Conservation (phyloP, 352 stramenopile species). For the Globisporangium abappressorium region DNA sequence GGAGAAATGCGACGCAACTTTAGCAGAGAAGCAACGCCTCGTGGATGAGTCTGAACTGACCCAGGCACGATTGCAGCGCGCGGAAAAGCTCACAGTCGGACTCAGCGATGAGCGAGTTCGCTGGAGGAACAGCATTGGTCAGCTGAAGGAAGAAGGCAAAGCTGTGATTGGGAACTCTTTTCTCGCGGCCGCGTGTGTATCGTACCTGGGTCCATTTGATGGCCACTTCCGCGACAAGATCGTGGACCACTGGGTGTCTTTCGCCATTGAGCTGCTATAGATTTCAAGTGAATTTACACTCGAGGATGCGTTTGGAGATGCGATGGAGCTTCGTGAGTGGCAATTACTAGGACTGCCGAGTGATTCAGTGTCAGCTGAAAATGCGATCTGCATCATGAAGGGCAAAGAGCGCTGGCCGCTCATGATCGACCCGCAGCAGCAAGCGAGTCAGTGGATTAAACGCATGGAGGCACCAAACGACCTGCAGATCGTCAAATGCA, state of each 20-base stretch:
- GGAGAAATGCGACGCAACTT: conserved; percentile 53
- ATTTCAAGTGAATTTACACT: conserved; percentile 56
- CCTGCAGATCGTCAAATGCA: conserved; percentile 74
- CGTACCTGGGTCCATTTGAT: conserved; percentile 72
- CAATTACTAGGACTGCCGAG: conserved; percentile 86
- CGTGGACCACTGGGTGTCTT: conserved; percentile 31
- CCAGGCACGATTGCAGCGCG: conserved; percentile 45
- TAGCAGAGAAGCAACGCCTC: conserved; percentile 67
- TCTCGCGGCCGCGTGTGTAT: conserved; percentile 53
- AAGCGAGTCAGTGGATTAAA: conserved; percentile 91
- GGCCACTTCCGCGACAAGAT: conserved; percentile 34
- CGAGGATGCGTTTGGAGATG: conserved; percentile 69
- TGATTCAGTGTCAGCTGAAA: conserved; percentile 88
- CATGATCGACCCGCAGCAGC: conserved; percentile 93
- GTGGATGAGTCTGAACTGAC: conserved; percentile 64
- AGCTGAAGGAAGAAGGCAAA: conserved; percentile 41
- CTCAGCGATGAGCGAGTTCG: conserved; percentile 68
- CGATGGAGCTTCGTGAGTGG: conserved; percentile 85
- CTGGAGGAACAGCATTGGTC: conserved; percentile 65
- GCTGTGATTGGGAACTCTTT: conserved; percentile 60
- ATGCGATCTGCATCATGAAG: conserved; percentile 87
- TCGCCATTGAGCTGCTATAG: conserved; percentile 21
- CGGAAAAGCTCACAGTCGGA: conserved; percentile 59
- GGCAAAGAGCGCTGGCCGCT: conserved; percentile 88
- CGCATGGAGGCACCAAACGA: conserved; percentile 66